Percentiles rank a stretch among this genome's conserved stretches.
phyloP scores from a whole-genome alignment of 345 rosid species.

The Eucalyptus sideroxylon region DNA sequence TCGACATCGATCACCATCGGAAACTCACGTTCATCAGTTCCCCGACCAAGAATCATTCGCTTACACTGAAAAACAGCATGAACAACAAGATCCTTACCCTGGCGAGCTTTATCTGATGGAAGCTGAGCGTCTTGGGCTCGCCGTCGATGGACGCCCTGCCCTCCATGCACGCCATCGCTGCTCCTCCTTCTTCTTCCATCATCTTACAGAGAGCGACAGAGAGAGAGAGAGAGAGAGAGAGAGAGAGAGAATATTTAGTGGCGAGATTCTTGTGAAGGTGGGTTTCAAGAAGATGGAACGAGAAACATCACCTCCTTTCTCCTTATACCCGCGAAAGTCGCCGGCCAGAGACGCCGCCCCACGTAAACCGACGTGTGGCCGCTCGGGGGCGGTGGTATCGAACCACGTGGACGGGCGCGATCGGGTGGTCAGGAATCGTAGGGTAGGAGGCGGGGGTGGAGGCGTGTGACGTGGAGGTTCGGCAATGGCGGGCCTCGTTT shows the following conservation, averaged over 20 bases:
- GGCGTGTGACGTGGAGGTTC: not conserved
- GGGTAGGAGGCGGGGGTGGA: not conserved
- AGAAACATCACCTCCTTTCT: not conserved
- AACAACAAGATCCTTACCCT: constrained; percentile 3
- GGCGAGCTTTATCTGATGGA: constrained; percentile 25
- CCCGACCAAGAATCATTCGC: not conserved
- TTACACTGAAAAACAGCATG: not conserved
- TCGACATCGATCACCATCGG: not conserved
- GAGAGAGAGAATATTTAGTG: not conserved
- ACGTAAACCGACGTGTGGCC: not conserved
- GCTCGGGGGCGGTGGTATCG: not conserved
- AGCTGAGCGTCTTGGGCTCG: constrained; percentile 36
- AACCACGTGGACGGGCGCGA: not conserved
- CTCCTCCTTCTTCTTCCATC: not conserved
- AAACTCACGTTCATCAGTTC: not conserved
- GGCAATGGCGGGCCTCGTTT: not conserved
- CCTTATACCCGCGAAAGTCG: not conserved
- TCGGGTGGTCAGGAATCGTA: not conserved
- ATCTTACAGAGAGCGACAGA: not conserved
- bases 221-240: not conserved
- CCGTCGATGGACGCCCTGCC: constrained; percentile 27
- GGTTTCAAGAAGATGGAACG: not conserved
- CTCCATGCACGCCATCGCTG: not conserved
- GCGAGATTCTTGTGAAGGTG: not conserved
- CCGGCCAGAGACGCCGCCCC: not conserved